Percentiles rank a stretch among this genome's conserved stretches.
phyloP scores from a whole-genome alignment of 495 filamentous ascomycete species.

The Neurospora pannonica region DNA sequence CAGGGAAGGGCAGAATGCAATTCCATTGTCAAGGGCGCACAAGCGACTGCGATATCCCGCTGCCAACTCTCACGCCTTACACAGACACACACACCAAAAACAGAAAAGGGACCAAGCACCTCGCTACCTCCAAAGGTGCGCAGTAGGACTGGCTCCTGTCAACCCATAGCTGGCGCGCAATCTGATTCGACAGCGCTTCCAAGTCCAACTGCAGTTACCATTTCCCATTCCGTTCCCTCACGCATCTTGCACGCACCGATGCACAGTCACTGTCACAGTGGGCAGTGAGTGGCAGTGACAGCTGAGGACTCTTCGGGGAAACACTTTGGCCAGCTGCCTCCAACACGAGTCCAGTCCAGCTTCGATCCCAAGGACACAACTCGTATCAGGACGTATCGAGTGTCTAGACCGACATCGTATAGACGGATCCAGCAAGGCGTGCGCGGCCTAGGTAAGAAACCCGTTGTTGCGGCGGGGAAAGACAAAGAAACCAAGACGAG shows the following conservation, averaged over 20 bases:
- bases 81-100: background rate
- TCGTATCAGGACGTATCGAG: background rate
- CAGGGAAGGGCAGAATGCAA: background rate
- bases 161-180: background rate
- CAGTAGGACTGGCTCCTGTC: background rate
- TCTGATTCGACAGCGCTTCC: background rate
- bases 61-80: background rate
- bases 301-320: background rate
- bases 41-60: background rate
- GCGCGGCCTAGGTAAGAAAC: background rate
- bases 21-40: background rate
- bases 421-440: background rate
- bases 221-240: background rate
- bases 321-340: background rate
- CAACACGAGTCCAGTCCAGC: background rate
- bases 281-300: background rate
- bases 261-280: background rate
- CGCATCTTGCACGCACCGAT: background rate
- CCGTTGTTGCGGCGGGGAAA: background rate
- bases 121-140: background rate
- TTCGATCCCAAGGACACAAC: background rate
- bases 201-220: background rate
- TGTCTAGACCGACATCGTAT: background rate
- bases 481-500: background rate
- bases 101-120: background rate